Conservation (phyloP, 176 grass and related monocot genomes). For the Puccinellia tenuiflora region DNA sequence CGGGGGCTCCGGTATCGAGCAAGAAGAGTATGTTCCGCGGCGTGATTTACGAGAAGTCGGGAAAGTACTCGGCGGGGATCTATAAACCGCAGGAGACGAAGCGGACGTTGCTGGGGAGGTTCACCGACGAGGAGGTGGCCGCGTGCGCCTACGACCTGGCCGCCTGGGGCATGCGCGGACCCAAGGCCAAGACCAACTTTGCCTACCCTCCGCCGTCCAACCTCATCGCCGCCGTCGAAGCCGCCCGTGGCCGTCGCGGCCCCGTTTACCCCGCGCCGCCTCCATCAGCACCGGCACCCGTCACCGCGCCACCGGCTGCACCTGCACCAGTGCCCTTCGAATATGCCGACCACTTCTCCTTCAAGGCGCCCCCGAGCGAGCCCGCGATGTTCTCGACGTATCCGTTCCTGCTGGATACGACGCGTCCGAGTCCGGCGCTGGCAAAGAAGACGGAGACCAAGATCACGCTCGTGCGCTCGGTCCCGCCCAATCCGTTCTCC, state of each 20-base stretch:
- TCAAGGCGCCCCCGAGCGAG: not conserved
- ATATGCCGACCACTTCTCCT: not conserved
- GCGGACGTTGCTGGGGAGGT: constrained; percentile 74
- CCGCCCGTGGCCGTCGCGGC: not conserved
- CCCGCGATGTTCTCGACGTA: not conserved
- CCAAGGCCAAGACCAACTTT: not conserved
- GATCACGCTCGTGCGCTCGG: not conserved
- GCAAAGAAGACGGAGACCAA: not conserved
- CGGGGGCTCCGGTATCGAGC: not conserved
- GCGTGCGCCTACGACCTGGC: constrained; percentile 74
- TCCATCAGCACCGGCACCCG: not conserved
- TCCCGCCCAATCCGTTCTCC: not conserved
- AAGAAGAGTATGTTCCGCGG: not conserved
- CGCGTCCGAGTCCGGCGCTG: too few relatives aligned
- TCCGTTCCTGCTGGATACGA: not conserved
- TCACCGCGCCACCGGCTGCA: not conserved
- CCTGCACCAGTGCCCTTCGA: not conserved
- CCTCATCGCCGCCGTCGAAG: rapidly evolving
- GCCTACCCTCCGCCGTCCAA: rapidly evolving
- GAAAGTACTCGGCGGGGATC: not conserved
- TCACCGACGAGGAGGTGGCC: constrained; percentile 32
- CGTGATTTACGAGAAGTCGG: not conserved
- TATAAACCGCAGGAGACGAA: not conserved
- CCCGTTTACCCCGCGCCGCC: not conserved
- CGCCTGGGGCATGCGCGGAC: not conserved